A percentile compares a stretch with the other conserved stretches of the same genome.
phyloP scores from a whole-genome alignment of 768 basidiomycete genomes.

The Gymnopilus dilepis region DNA sequence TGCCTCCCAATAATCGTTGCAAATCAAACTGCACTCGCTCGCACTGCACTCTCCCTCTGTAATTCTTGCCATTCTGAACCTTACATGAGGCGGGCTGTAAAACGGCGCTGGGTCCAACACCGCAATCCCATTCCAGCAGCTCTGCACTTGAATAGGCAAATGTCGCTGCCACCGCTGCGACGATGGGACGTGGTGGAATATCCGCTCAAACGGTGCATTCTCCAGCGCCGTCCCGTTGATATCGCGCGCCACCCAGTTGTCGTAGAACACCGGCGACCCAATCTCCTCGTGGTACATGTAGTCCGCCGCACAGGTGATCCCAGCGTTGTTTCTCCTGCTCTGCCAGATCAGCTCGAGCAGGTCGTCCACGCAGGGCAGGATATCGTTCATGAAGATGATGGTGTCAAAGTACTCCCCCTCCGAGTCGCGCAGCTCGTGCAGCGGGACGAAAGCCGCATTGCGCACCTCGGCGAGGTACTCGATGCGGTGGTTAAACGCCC shows the following conservation, averaged over 20 bases:
- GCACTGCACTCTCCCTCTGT: slow-evolving; percentile 92
- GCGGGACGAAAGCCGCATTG: slow-evolving; percentile 94
- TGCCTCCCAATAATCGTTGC: slow-evolving; percentile 97
- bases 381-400: slow-evolving; percentile 99
- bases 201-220: slow-evolving; percentile 93
- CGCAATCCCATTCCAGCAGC: slow-evolving; percentile 99
- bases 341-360: slow-evolving; percentile 98
- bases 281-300: slow-evolving; percentile 99
- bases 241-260: slow-evolving; percentile 98
- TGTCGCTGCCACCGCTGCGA: slow-evolving; percentile 87
- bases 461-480: slow-evolving; percentile 99
- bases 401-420: slow-evolving; percentile 96
- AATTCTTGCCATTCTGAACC: slow-evolving; percentile 94
- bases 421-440: slow-evolving; percentile 91
- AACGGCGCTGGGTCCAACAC: slow-evolving; percentile 95
- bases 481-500: slow-evolving; percentile 98
- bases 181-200: slow-evolving; percentile 86
- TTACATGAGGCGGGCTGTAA: slow-evolving; percentile 88
- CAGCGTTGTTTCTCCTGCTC: slow-evolving; percentile 89
- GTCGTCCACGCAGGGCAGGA: slow-evolving; percentile 97
- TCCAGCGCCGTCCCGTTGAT: slow-evolving; percentile 99
- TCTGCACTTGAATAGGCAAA: slow-evolving; percentile 94
- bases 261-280: slow-evolving; percentile 93
- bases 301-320: slow-evolving; percentile 97
- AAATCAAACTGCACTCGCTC: slow-evolving; percentile 93